phyloP scores from a whole-genome alignment of 2,329 filamentous ascomycete species.

The Scytalidium lignicola region DNA sequence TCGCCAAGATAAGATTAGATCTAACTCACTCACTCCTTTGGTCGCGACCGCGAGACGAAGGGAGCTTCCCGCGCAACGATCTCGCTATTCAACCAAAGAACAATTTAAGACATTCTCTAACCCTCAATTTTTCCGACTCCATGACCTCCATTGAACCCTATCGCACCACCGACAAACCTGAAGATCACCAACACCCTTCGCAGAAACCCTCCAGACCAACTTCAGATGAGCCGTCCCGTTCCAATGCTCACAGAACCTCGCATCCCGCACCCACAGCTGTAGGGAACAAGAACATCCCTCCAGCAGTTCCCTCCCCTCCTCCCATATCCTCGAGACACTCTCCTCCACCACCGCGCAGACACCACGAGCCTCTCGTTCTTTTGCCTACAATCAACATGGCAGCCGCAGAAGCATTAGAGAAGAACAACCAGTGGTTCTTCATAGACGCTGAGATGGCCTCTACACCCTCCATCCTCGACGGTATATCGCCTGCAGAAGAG shows the following conservation, averaged over 20 bases:
- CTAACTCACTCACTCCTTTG: not conserved
- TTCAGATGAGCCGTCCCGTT: not conserved
- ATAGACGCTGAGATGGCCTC: slow-evolving; percentile 75
- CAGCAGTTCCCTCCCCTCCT: slow-evolving; percentile 57
- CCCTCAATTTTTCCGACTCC: not conserved
- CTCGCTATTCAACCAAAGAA: not conserved
- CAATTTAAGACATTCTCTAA: not conserved
- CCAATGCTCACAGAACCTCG: not conserved
- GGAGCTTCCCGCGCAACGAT: not conserved
- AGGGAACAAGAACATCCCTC: slow-evolving; percentile 44
- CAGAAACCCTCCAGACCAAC: not conserved
- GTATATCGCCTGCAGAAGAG: slow-evolving; percentile 72
- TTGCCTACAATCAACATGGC: slow-evolving; percentile 25
- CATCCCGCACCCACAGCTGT: not conserved
- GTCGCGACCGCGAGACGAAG: not conserved
- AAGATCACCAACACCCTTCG: not conserved
- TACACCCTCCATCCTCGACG: slow-evolving; percentile 80
- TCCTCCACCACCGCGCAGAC: slow-evolving; percentile 32
- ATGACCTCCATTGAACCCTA: not conserved
- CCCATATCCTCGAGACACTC: slow-evolving; percentile 50
- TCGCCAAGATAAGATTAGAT: not conserved
- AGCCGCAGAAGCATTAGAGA: slow-evolving; percentile 27
- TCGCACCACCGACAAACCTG: not conserved
- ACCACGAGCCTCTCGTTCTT: slow-evolving; percentile 8
- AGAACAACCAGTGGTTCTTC: slow-evolving; percentile 77